phyloP scores from a whole-genome alignment of 305 asterid genomes.

The Rubia peregrina region DNA sequence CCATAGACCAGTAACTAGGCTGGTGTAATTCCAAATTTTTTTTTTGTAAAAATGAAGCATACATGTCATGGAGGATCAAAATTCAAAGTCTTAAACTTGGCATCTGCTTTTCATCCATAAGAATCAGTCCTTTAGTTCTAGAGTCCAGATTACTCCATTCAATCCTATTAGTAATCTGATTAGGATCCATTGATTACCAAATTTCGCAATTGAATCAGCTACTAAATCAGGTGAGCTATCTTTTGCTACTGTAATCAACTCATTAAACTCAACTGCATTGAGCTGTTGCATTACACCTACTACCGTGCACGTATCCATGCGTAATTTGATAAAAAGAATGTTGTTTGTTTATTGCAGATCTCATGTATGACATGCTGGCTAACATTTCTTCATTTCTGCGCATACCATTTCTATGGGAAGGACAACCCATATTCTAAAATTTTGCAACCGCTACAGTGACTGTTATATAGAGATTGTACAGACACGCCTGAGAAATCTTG shows the following conservation, averaged over 20 bases:
- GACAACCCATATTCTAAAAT: background rate
- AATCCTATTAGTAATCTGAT: too few species aligned
- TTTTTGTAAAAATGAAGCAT: too few species aligned
- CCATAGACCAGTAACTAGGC: too few species aligned
- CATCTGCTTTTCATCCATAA: too few species aligned
- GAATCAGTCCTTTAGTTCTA: too few species aligned
- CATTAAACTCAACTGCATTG: background rate
- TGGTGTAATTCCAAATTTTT: too few species aligned
- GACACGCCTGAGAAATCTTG: background rate
- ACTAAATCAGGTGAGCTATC: slow-evolving; percentile 11
- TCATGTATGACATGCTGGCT: background rate
- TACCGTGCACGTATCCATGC: background rate
- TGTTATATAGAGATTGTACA: background rate
- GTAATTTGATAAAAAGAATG: background rate
- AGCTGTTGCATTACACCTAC: background rate
- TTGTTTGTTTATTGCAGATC: slow-evolving; percentile 7
- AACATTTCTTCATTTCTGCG: background rate
- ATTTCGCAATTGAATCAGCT: too few species aligned
- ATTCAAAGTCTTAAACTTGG: too few species aligned
- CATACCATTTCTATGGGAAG: background rate
- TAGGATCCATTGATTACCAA: too few species aligned
- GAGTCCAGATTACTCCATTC: too few species aligned
- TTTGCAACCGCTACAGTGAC: background rate
- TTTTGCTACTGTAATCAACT: background rate
- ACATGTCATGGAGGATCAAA: too few species aligned